phyloP scores from a whole-genome alignment of 345 rosid species.

The Raphanus sativus region DNA sequence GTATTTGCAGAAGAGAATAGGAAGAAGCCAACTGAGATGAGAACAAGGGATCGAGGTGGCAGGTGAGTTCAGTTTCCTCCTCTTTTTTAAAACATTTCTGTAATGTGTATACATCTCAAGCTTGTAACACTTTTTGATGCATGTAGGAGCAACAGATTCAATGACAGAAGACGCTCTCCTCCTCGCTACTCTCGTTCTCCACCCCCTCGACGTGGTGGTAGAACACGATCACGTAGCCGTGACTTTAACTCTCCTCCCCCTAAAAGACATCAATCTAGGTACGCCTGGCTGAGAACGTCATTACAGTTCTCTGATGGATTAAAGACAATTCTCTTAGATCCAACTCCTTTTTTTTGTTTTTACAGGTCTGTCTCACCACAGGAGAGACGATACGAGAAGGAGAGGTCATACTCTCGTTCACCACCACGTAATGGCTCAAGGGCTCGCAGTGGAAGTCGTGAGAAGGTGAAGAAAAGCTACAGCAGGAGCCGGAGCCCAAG shows the following conservation, averaged over 20 bases:
- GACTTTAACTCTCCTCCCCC: constrained; percentile 67
- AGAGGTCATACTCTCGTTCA: constrained; percentile 67
- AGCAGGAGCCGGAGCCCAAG: constrained; percentile 50
- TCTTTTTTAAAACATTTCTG: neutral
- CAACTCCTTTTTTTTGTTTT: neutral
- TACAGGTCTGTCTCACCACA: constrained; percentile 75
- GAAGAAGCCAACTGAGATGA: constrained; percentile 63
- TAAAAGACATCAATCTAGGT: constrained; percentile 67
- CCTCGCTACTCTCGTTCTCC: constrained; percentile 75
- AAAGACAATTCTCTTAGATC: neutral
- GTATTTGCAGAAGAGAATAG: constrained; percentile 98
- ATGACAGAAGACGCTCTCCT: constrained; percentile 67
- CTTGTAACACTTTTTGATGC: neutral
- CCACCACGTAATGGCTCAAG: constrained; percentile 66
- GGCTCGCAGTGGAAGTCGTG: constrained; percentile 66
- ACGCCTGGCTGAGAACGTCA: neutral
- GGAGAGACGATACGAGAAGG: constrained; percentile 49
- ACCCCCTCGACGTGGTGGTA: constrained; percentile 59
- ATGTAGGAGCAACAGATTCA: constrained; percentile 48
- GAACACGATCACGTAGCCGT: constrained; percentile 65
- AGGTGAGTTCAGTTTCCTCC: constrained; percentile 29
- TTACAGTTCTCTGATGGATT: constrained; percentile 3
- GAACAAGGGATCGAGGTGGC: neutral
- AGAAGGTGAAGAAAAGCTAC: constrained; percentile 33
- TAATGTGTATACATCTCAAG: neutral